Evolutionary conservation across 495 filamentous ascomycete species (phyloP), one percentile per base, ranked within the genome.

Genomic region (Ramalina peruviana): DNA sequence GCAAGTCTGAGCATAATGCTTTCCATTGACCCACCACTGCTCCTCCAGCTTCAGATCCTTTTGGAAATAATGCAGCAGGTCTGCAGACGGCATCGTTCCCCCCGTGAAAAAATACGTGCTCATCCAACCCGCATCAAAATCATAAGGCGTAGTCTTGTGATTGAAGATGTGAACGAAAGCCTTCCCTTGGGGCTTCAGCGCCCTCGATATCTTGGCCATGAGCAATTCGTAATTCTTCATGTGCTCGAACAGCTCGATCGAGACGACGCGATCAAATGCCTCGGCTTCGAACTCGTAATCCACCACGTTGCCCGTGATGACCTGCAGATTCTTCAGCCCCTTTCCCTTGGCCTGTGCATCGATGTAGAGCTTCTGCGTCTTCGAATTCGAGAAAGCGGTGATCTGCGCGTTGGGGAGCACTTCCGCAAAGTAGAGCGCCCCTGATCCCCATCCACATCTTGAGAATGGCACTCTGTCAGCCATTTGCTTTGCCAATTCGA

Each of bases 101-200:
- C 80, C 80, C 7, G 76, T 78, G 59, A 84, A 84, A 62, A 84
- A 84, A 56, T 81, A 65, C 47, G 65, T 68, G 40, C 74, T 81
- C 80, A 84, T 84, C 80, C 80, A 84, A n/a, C 80, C 80, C 16
- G 72, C 70, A 46, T 80, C 76, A 55, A 75, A 83, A 54, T 83
- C 75, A 59, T 84, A 83, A 0, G 80, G 76, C 19, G 73, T 76
- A 15, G 68, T 67, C 43, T 64, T 70, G 52, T 84, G 80, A 36
- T 60, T 63, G 62, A 84, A 83, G 42, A 79, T 69, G 55, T 84
- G 80, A 40, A 81, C 75, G 57, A 82, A 82, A 19, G 81, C 59
- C 64, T 80, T 79, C 9, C 80, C 80, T 6, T 65, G 67, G 4
- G 75, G 71, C 55, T 72, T 75, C 48, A 83, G 59, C 10, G 76